Evolutionary conservation across 768 basidiomycete genomes (phyloP), one percentile per base, ranked within the genome.

Genomic region (Podaxis carcinomalis): DNA sequence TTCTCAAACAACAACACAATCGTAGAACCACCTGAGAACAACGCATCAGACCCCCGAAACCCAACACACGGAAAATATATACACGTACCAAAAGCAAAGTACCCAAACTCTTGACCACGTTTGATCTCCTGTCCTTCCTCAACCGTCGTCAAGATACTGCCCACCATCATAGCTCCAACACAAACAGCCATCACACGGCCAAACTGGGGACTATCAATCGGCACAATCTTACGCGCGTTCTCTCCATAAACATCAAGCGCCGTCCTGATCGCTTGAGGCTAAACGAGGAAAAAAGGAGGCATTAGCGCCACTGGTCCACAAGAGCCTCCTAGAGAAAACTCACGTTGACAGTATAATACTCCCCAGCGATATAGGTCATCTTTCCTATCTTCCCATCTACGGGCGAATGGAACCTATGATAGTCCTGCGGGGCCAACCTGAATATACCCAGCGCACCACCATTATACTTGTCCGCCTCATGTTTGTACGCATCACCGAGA

Each of bases 291-390:
- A 47, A 52, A 27, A 37, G 44, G 59, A n/a, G 66, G 54, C 21
- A 42, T 16, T 47, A 42, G n/a, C 0, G 1, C 42, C n/a, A 6
- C 4, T 44, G 5, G 19, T 44, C 42, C 46, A 46, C 7, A 19
- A 23, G 57, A 52, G 28, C 10, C 10, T 42, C 51, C 49, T 32
- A 5, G 50, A 10, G 19, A 47, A n/a, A 2, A 76, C 84, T 53
- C 65, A 91, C 90, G 59, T 95, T 96, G 63, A 97, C 96, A 0
- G 97, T 98, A 73, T 97, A 98, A 73, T 97, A 98, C 68, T 96
- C 93, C 5, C 96, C 96, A 2, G 85, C 65, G 57, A 98, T 90
- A 68, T 90, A 82, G 5, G 84, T 86, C 85, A 95, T 93, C 36
- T 78, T 78, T 16, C 95, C 95, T 28, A 98, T 83, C 39, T 71